Evolutionary conservation across 2,329 filamentous ascomycete species (phyloP).

Genomic region (Colletotrichum cordylinicola): DNA sequence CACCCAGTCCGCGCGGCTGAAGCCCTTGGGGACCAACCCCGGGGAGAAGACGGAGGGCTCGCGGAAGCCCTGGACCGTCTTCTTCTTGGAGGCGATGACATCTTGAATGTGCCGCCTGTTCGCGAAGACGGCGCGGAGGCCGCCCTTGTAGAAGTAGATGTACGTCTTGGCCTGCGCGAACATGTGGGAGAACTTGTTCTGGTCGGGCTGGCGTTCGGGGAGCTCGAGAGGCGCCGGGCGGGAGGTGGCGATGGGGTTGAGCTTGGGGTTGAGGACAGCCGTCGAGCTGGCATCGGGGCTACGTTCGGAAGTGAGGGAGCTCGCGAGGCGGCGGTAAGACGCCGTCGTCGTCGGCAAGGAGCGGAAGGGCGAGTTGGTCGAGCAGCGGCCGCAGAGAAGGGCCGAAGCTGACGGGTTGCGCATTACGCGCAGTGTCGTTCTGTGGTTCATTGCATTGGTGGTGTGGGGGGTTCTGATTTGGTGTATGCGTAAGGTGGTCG

Average conservation of each 20-base stretch:
- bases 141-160: conserved; percentile 85
- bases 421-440: conserved; percentile 22
- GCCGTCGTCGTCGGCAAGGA: background rate
- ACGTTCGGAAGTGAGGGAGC: background rate
- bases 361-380: background rate
- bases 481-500: background rate
- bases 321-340: conserved; percentile 7
- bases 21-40: conserved; percentile 35
- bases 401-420: conserved; percentile 9
- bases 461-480: background rate
- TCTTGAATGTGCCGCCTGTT: conserved; percentile 64
- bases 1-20: conserved; percentile 73
- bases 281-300: background rate
- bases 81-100: conserved; percentile 48
- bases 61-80: conserved; percentile 63
- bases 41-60: conserved; percentile 45
- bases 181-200: conserved; percentile 45
- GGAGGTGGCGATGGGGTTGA: conserved; percentile 78
- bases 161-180: conserved; percentile 76
- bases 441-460: conserved; percentile 23
- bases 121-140: conserved; percentile 74
- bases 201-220: conserved; percentile 56
- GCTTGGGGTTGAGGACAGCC: conserved; percentile 18
- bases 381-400: background rate
- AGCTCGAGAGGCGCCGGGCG: conserved; percentile 73